Conservation (phyloP, 2,329 filamentous ascomycete genomes). For the Tolypocladium pustulatum region DNA sequence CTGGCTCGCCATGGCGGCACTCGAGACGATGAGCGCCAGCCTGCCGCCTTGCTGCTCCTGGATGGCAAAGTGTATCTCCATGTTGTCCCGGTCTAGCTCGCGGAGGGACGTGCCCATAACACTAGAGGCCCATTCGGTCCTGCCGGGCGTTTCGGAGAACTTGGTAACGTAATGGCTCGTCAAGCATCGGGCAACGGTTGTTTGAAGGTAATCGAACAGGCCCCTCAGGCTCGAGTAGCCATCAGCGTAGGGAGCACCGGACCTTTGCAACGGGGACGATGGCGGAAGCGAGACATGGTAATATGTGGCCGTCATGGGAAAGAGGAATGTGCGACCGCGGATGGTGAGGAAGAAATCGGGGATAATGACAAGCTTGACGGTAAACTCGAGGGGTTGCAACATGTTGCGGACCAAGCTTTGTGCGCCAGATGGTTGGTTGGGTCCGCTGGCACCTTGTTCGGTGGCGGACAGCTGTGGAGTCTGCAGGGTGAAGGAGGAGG, state of each 20-base stretch:
- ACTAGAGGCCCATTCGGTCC: conserved; percentile 17
- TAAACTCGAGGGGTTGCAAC: conserved; percentile 29
- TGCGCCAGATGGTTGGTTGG: conserved; percentile 27
- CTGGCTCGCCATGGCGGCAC: conserved; percentile 7
- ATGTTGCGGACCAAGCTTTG: conserved; percentile 33
- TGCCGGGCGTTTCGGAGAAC: conserved; percentile 4
- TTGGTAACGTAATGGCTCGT: conserved; percentile 21
- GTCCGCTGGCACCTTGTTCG: conserved; percentile 16
- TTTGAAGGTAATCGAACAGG: conserved; percentile 34
- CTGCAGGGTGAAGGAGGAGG: conserved; percentile 30
- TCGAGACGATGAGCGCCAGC: conserved; percentile 12
- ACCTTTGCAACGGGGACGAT: conserved; percentile 20
- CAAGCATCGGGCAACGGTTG: conserved; percentile 29
- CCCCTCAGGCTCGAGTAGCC: conserved; percentile 33
- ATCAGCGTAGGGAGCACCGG: conserved; percentile 33
- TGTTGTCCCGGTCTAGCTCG: conserved; percentile 13
- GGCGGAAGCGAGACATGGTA: conserved; percentile 32
- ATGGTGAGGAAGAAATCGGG: conserved; percentile 31
- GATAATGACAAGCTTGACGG: conserved; percentile 34
- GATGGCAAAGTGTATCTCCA: conserved; percentile 22
- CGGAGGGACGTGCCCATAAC: conserved; percentile 22
- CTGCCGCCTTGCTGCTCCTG: conserved; percentile 7
- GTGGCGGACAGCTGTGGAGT: conserved; percentile 22
- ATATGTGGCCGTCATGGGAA: conserved; percentile 32
- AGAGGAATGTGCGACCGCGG: conserved; percentile 32